Conservation (phyloP, 1,139 yeast genomes). For the Blastobotrys ciferrii region DNA sequence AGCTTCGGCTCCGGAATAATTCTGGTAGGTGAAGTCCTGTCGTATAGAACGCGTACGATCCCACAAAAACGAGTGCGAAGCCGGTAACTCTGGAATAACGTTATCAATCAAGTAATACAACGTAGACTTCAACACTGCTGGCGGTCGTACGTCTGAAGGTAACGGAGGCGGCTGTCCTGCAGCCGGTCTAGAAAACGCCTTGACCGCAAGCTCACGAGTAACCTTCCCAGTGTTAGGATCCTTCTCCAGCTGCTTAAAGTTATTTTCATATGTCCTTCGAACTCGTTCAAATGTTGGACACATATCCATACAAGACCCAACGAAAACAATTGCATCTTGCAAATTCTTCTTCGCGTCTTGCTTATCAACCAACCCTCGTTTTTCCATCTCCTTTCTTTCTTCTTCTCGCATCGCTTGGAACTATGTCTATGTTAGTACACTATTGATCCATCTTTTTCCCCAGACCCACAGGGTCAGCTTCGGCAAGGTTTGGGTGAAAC, state of each 20-base stretch:
- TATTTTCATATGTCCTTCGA: constrained; percentile 82
- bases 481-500: neutral
- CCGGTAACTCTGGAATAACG: constrained; percentile 67
- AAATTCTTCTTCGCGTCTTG: constrained; percentile 80
- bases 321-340: constrained; percentile 80
- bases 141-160: constrained; percentile 97
- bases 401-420: constrained; percentile 71
- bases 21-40: constrained; percentile 96
- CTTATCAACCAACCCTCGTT: constrained; percentile 78
- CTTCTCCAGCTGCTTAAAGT: constrained; percentile 75
- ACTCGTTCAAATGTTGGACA: constrained; percentile 93
- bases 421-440: constrained; percentile 9
- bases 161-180: constrained; percentile 98
- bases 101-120: constrained; percentile 67
- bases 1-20: constrained; percentile 90
- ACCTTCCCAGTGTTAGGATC: constrained; percentile 60
- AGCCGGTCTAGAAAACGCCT: constrained; percentile 95
- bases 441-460: constrained; percentile 9
- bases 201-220: constrained; percentile 65
- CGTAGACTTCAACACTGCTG: constrained; percentile 63
- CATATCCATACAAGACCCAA: constrained; percentile 90
- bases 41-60: constrained; percentile 97
- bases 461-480: neutral
- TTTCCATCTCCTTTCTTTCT: constrained; percentile 81
- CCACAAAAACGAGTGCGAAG: constrained; percentile 92